Evolutionary conservation across 805 yeast genomes (phyloP), one percentile per base, ranked within the genome.

Genomic region (Spencermartinsiella europaea): DNA sequence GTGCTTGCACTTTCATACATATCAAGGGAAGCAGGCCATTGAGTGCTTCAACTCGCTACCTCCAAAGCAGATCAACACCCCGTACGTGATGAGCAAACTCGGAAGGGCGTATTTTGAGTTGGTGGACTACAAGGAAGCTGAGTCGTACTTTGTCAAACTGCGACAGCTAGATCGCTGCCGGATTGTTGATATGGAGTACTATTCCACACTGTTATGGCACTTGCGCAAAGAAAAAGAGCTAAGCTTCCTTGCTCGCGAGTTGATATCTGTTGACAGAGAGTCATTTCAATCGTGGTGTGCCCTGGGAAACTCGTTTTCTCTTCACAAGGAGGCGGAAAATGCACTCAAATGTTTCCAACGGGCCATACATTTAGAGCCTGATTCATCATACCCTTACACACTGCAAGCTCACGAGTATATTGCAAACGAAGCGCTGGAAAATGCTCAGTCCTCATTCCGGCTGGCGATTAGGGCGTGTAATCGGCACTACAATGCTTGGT

Each of bases 181-280:
- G 47, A 62, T 83, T 14, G 81, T 79, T 51, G 98, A 89, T 61
- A 87, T 91, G 93, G 98, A 93, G 59, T 80, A 81, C 56, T 89
- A 79, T 60, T 88, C 96, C 0, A 91, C 98, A 0, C 70, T 89
- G 22, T 71, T 91, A 48, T 91, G 99, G 99, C 98, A 93, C 68
- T 67, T 89, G 42, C 91, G 85, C 46, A 82, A 81, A 58, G 89
- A 85, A 40, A 77, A 79, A 17, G 90, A 83, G 46, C 71, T 93
- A 43, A 81, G 93, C n/a, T 80, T 75, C 57, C 71, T 93, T 47
- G 85, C 95, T 2, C 86, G 85, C 60, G 96, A 89, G 54, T 69
- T 91, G 36, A 71, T 81, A 51, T 85, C 81, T 48, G 69, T 80
- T 15, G 79, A 83, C 54, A 70, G 79, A 8, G 64, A 73, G n/a